Base-by-base conservation (phyloP, 1,284 basidiomycete species). In the Coniophora puteana region DNA sequence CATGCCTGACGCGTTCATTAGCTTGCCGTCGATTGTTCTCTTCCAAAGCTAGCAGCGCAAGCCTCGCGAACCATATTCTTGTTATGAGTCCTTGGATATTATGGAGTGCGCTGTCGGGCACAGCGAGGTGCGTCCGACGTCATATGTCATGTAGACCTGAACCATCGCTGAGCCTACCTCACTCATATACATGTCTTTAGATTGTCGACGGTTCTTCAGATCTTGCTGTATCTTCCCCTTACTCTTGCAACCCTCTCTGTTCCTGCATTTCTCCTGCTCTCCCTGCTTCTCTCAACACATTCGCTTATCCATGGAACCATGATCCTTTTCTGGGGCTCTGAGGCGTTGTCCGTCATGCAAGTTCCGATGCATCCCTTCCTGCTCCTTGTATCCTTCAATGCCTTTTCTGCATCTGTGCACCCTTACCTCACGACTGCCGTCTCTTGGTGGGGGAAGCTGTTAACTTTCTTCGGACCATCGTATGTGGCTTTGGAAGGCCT, bases 401-500 rank as follows among this genome's bases (percentile, higher is more conserved):
- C 79, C 21, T 87, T 87, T 61, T 78, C 83, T 5, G 71, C 76
- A 27, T 66, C 74, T 18, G 72, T 76, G n/a, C 67, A 76, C 46
- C 76, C 81, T n/a, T 70, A 67, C 60, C 53, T 89, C 13, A 51
- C 74, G 10, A 70, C 66, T 13, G 71, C 79, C 11, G 75, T 82
- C 5, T 66, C 69, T 23, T 79, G 74, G 68, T 93, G 89, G 90
- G 86, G 85, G 2, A 73, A 67, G 29, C 67, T 81, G 22, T 66
- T 93, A 38, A 76, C 76, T 5, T 74, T 81, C 55, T 83, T 77
- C 4, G 84, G 85, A 8, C 89, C 89, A 1, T 61, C 84, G 31
- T 91, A 91, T 58, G 82, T 89, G 43, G 72, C 81, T 37, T 73
- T 92, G 68, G 90, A 93, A 59, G 87, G 89, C 34, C 67, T 93